These are phyloP conservation scores for Citrullus amarus DNA, from an alignment of 306 rosid genomes.

Conservation along the genomic window DNA sequence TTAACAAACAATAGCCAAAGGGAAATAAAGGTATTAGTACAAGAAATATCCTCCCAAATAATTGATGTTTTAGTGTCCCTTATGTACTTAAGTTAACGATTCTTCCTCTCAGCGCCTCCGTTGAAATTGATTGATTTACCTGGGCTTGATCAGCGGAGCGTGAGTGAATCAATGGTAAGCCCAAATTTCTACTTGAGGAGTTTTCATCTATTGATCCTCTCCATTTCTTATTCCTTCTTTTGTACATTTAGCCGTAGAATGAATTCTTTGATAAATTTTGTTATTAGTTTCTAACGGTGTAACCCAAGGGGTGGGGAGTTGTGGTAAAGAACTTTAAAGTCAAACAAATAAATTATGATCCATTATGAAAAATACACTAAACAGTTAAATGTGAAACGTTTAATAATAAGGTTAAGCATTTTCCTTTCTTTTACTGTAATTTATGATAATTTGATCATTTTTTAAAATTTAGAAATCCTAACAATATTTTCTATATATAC, in stretches of 20 bases:
- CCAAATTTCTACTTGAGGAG: conserved; percentile 7
- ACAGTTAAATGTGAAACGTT: background rate
- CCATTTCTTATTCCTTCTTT: background rate
- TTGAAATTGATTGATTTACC: conserved; percentile 92
- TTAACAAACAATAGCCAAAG: background rate
- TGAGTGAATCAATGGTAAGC: conserved; percentile 79
- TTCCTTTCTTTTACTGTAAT: background rate
- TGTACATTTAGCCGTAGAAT: background rate
- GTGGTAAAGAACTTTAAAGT: background rate
- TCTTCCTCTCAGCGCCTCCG: conserved; percentile 71
- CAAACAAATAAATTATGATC: background rate
- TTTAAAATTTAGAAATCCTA: background rate
- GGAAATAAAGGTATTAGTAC: background rate
- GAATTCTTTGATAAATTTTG: background rate
- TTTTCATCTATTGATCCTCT: conserved; percentile 7
- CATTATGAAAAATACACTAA: background rate
- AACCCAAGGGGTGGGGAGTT: background rate
- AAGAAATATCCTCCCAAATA: background rate
- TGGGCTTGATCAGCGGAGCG: conserved; percentile 83
- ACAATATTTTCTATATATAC: background rate
- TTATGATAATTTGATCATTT: background rate
- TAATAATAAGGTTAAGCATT: background rate
- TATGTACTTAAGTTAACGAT: conserved; percentile 7
- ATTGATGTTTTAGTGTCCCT: background rate
- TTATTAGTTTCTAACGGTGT: background rate